phyloP scores from a whole-genome alignment of 768 basidiomycete species.

The Xerocomellus dryophilus region DNA sequence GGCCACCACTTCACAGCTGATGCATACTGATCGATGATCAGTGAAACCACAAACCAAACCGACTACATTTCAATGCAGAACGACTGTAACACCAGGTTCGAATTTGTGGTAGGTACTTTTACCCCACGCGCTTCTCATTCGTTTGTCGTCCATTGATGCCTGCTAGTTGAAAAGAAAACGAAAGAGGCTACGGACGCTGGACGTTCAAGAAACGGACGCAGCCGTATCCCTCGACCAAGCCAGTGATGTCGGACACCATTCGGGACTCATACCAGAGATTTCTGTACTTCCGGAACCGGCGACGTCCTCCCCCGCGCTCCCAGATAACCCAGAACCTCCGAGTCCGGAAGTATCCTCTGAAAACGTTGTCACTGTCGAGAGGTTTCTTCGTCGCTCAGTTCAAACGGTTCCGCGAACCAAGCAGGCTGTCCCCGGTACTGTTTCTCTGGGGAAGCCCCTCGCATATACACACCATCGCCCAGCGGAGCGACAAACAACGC shows the following conservation, averaged over 20 bases:
- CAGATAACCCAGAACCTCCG: not conserved
- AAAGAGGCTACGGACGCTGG: constrained; percentile 15
- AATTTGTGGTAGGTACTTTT: constrained; percentile 25
- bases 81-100: constrained; percentile 8
- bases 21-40: no score
- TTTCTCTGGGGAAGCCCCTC: not conserved
- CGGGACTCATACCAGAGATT: constrained; percentile 19
- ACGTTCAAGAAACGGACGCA: not conserved
- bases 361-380: constrained; percentile 25
- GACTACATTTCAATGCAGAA: constrained; percentile 6
- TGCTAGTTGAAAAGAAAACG: constrained; percentile 28
- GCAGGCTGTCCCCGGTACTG: not conserved
- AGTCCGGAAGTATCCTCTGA: not conserved
- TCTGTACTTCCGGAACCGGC: constrained; percentile 9
- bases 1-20: not conserved
- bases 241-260: not conserved
- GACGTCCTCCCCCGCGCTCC: not conserved
- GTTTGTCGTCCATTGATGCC: not conserved
- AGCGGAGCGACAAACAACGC: not conserved
- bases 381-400: constrained; percentile 19
- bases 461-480: constrained; percentile 21
- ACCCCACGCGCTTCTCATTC: not conserved
- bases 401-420: not conserved
- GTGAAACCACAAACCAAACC: not conserved
- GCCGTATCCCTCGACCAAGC: not conserved